Base-by-base conservation (phyloP, 257 asterid genomes). In the Gentiana macrophylla region DNA sequence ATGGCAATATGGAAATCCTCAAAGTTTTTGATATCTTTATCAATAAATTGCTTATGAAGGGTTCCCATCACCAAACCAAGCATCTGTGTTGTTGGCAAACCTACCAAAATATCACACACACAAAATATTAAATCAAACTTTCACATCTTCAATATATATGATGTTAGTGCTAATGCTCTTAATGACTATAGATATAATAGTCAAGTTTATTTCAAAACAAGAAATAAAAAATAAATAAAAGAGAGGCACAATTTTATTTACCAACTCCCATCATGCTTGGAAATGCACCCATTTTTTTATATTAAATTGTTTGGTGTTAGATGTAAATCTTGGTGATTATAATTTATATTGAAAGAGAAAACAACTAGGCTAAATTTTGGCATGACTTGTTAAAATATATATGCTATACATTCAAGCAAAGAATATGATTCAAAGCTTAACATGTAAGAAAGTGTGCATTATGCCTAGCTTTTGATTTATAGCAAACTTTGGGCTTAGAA, bases 211-310 rank as follows among this genome's bases (percentile, higher is more conserved):
- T 24, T 24, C 24, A 24, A 38, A 6, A 1, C 35, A 15, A 12
- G 12, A 5, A 10, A 6, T 32, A 37, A 11, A 55, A 34, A 36
- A 15, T 24, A 24, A 24, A 24, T 24, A 52, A 53, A n/a, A n/a
- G 0, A 6, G 45, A 12, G 9, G 1, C 3, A 13, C 33, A 35
- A 8, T 2, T 53, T 8, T 45, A 35, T 43, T 68, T 60, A 84
- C 97, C 94, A 79, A 70, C 81, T 63, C 88, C 90, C 84, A 82
- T 79, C 72, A 81, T 70, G 64, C 93, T 86, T 83, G 77, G 68
- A 60, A 81, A 34, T 70, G 80, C 52, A 61, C 93, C 95, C 95
- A 89, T 89, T 41, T 61, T n/a, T 65, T 49, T 12, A 67, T 49
- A 46, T 15, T 8, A 5, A 49, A 8, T 52, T 52, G 51, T 54